These are phyloP conservation scores for Suillus hirtellus DNA, from an alignment of 768 basidiomycete genomes.

Conservation along the genomic window DNA sequence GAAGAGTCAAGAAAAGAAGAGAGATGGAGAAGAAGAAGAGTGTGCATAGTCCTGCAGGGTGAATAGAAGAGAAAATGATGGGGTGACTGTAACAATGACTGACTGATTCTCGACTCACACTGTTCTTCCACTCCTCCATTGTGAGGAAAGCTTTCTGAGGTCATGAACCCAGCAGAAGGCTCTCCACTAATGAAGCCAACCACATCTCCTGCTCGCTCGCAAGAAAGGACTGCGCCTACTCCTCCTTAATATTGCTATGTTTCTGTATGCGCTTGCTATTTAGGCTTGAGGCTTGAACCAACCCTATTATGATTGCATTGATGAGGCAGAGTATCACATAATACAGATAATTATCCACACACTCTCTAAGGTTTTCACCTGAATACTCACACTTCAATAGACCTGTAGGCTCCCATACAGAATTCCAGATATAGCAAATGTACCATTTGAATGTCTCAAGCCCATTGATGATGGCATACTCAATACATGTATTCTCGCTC, in stretches of 20 bases:
- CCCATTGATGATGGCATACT: too few species aligned
- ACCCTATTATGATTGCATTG: conserved; percentile 14
- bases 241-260: conserved; percentile 20
- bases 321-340: conserved; percentile 25
- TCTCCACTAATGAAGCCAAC: conserved; percentile 54
- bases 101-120: conserved; percentile 36
- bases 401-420: too few species aligned
- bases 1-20: too few species aligned
- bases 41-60: too few species aligned
- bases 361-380: too few species aligned
- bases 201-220: conserved; percentile 50
- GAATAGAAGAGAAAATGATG: too few species aligned
- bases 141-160: conserved; percentile 53
- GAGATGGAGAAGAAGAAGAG: too few species aligned
- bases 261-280: conserved; percentile 15
- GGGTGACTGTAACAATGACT: too few species aligned
- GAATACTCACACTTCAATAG: too few species aligned
- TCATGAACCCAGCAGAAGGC: conserved; percentile 48
- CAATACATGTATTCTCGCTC: too few species aligned
- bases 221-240: conserved; percentile 34
- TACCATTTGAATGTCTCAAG: too few species aligned
- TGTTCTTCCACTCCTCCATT: conserved; percentile 51
- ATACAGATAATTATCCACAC: conserved; percentile 27
- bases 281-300: conserved; percentile 2
- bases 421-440: too few species aligned